phyloP scores from a whole-genome alignment of 1,139 yeast species.

The Diutina mesorugosa region DNA sequence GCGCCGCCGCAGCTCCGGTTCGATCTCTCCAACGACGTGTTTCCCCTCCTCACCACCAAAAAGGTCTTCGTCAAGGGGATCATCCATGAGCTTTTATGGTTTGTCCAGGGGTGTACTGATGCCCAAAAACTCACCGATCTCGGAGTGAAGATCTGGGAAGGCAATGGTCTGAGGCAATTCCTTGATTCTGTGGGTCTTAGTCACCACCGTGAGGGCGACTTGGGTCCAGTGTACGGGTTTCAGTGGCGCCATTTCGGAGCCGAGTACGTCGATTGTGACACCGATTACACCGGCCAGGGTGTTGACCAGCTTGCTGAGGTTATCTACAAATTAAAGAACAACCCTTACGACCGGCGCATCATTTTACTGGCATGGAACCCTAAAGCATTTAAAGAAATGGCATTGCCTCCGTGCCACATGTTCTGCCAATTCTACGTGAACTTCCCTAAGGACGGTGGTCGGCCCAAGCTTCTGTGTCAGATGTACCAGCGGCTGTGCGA shows the following conservation, averaged over 20 bases:
- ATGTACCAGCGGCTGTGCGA: conserved; percentile 97
- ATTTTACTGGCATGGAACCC: conserved; percentile 98
- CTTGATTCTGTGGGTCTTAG: conserved; percentile 72
- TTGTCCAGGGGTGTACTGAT: conserved; percentile 80
- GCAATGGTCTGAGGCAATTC: conserved; percentile 92
- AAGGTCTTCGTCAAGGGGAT: conserved; percentile 85
- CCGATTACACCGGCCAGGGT: conserved; percentile 81
- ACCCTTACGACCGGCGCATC: conserved; percentile 90
- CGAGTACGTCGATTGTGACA: conserved; percentile 68
- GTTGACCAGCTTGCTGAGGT: conserved; percentile 79
- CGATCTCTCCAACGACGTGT: conserved; percentile 52
- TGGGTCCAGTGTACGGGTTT: conserved; percentile 97
- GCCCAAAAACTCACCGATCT: conserved; percentile 65
- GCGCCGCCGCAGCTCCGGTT: conserved; percentile 95
- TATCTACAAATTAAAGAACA: conserved; percentile 65
- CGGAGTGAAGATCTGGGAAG: conserved; percentile 96
- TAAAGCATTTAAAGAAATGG: conserved; percentile 86
- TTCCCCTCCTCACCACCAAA: conserved; percentile 88
- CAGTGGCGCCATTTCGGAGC: conserved; percentile 99
- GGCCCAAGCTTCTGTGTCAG: conserved; percentile 70
- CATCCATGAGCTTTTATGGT: conserved; percentile 85
- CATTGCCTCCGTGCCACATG: conserved; percentile 96
- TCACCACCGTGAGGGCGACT: conserved; percentile 80
- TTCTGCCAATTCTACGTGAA: conserved; percentile 90
- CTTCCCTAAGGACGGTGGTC: conserved; percentile 35